Evolutionary conservation across 768 basidiomycete species (phyloP), one percentile per base, ranked within the genome.

Genomic region (Suillus occidentalis): DNA sequence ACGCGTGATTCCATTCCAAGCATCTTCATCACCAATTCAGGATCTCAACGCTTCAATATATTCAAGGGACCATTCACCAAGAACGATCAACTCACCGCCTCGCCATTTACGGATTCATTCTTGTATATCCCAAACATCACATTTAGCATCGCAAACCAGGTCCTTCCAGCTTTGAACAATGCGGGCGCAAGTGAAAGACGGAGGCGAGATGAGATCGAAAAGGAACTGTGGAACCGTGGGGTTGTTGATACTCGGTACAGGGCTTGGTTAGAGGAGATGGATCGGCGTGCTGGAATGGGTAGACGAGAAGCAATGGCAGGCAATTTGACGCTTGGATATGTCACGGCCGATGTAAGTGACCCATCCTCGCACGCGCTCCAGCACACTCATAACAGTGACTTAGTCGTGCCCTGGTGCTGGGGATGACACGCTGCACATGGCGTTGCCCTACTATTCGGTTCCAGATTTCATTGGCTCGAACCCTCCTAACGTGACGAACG

Each of bases 51-150:
- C 59, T 92, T 87, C 76, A 84, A 90, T 68, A 74, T 93, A 60
- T 87, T 86, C 71, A 68, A 81, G 2, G 92, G 92, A 2, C 70
- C 85, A 3, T 94, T 95, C 77, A 89, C 89, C 37, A 87, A 87
- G 73, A 91, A 94, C 72, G 92, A 95, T 73, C 88, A 92, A 69
- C 82, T 94, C 53, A 90, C 90, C 0, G 84, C 85, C 2, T 87
- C 85, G 7, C 91, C 93, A 0, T 95, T 90, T 72, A 74, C 78
- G 0, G 86, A 93, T 70, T 65, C 78, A 10, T 91, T 92, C 80
- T 66, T 84, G 25, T 92, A 82, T 75, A 82, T 93, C 63, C 76
- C 87, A 6, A 77, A 83, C 52, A 79, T 93, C 42, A 73, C 83
- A 0, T 74, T 84, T 18, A 72, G 76, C 31, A 72, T 84, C 39